phyloP scores from a whole-genome alignment of 2,329 filamentous ascomycete genomes.

The Calonectria naviculata region DNA sequence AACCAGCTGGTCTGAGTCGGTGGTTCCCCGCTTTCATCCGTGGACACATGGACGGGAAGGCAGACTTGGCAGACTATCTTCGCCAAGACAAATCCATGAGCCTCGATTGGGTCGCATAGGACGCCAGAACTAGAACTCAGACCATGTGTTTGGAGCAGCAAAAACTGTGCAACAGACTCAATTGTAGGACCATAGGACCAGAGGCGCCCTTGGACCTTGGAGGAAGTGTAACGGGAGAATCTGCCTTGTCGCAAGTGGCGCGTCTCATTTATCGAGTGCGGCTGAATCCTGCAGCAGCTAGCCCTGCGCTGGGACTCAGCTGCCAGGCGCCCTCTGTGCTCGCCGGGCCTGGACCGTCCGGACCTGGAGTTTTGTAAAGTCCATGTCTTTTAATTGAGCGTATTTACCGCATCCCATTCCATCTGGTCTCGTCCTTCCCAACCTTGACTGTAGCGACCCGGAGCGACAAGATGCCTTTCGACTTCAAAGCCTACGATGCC shows the following conservation, averaged over 20 bases:
- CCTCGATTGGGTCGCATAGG: neutral
- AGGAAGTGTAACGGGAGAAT: neutral
- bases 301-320: neutral
- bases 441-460: neutral
- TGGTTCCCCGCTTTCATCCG: neutral
- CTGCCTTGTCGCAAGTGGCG: neutral
- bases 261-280: conserved; percentile 3
- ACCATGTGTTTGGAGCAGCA: neutral
- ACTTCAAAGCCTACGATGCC: conserved; percentile 51
- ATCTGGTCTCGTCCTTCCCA: neutral
- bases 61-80: neutral
- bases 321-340: neutral
- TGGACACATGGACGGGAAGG: neutral
- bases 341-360: neutral
- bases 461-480: conserved; percentile 49
- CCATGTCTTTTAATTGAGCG: neutral
- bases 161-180: neutral
- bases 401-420: neutral
- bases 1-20: neutral
- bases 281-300: conserved; percentile 2
- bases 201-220: neutral
- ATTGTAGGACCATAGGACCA: neutral
- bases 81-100: neutral
- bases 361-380: neutral
- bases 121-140: neutral